These are phyloP conservation scores for Gossypium lobatum DNA, from an alignment of 441 rosid genomes.

Conservation along the genomic window DNA sequence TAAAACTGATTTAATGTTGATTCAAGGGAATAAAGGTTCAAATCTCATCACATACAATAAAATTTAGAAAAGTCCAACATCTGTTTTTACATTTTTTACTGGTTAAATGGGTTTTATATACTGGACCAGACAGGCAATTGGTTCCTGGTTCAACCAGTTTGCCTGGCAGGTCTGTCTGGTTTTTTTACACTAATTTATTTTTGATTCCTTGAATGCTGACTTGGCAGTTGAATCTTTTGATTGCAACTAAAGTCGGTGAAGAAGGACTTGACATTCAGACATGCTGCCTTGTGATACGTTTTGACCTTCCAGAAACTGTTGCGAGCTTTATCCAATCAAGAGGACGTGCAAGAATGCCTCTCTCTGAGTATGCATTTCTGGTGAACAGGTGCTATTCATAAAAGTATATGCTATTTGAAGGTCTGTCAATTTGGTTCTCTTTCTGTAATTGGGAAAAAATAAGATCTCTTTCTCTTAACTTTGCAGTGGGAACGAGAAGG, in stretches of 20 bases:
- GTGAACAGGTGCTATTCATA: conserved; percentile 66
- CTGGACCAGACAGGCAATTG: not conserved
- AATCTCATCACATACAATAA: not conserved
- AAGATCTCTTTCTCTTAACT: conserved; percentile 22
- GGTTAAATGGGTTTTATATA: not conserved
- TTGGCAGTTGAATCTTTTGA: conserved; percentile 85
- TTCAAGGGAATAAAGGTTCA: conserved; percentile 1
- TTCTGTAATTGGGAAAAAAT: conserved; percentile 8
- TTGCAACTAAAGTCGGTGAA: conserved; percentile 98
- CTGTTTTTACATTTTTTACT: not conserved
- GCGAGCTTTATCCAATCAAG: conserved; percentile 98
- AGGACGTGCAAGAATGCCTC: conserved; percentile 99
- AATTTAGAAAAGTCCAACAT: not conserved
- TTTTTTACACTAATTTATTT: not conserved
- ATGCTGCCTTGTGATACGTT: conserved; percentile 95
- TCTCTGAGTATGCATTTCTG: conserved; percentile 93
- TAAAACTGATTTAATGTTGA: not conserved
- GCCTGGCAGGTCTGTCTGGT: not conserved
- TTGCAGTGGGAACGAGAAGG: conserved; percentile 72
- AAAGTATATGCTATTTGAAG: conserved; percentile 13
- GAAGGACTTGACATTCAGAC: conserved; percentile 99
- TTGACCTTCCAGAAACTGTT: conserved; percentile 96
- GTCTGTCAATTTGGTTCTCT: conserved; percentile 15
- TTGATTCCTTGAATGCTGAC: not conserved
- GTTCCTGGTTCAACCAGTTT: not conserved